phyloP scores from a whole-genome alignment of 352 stramenopile genomes.

The Elongisporangium anandrum region DNA sequence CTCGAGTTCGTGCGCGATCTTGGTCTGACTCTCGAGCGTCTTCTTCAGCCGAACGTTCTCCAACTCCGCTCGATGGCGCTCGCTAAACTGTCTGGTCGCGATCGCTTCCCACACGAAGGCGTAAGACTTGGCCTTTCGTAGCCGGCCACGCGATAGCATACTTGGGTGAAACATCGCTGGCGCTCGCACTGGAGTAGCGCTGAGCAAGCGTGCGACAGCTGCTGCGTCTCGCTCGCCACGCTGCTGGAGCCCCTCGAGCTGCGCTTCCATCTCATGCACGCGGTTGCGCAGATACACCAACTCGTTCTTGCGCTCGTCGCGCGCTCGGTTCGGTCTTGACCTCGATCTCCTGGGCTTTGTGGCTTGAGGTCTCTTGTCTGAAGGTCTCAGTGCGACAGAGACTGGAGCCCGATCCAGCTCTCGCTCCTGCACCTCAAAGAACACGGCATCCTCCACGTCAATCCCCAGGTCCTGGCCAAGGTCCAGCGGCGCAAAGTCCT shows the following conservation, averaged over 20 bases:
- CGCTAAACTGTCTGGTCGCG: constrained; percentile 29
- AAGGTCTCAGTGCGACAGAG: neutral
- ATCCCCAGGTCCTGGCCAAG: neutral
- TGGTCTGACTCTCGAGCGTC: constrained; percentile 15
- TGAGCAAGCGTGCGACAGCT: neutral
- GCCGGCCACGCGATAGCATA: neutral
- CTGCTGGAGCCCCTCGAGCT: constrained; percentile 10
- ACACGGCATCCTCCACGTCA: neutral
- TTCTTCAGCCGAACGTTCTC: constrained; percentile 22
- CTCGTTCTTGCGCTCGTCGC: constrained; percentile 18
- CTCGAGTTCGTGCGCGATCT: constrained; percentile 25
- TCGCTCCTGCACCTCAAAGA: neutral
- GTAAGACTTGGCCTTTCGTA: neutral
- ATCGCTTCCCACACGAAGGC: constrained; percentile 31
- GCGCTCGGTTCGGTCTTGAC: constrained; percentile 24
- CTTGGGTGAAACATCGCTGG: neutral
- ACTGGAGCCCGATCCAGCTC: neutral
- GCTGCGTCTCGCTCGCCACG: neutral
- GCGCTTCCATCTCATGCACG: constrained; percentile 21
- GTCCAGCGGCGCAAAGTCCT: constrained; percentile 7
- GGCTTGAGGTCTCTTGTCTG: too few species aligned
- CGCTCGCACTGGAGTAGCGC: neutral
- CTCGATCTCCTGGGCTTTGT: constrained; percentile 5
- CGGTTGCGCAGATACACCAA: constrained; percentile 17
- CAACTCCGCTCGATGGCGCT: constrained; percentile 20